phyloP scores from a whole-genome alignment of 768 basidiomycete species.

The Lentinus brumalis region DNA sequence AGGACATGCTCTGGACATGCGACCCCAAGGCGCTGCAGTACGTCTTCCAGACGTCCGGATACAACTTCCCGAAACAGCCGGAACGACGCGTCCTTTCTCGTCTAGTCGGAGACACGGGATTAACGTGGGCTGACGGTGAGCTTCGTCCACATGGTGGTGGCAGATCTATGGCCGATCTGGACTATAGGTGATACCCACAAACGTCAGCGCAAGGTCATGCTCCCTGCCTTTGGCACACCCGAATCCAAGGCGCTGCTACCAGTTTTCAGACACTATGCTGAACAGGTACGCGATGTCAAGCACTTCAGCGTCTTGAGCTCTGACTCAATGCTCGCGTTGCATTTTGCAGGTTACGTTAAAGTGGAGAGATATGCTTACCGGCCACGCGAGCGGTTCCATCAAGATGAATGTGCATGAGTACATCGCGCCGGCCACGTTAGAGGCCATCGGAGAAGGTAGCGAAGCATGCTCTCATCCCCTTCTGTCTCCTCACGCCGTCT shows the following conservation, averaged over 20 bases:
- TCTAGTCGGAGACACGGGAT: constrained; percentile 52
- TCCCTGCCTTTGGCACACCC: constrained; percentile 41
- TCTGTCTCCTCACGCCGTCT: neutral
- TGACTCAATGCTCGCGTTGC: neutral
- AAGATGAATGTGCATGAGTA: constrained; percentile 53
- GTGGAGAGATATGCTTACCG: constrained; percentile 55
- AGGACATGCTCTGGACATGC: constrained; percentile 53
- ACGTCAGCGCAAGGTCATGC: constrained; percentile 37
- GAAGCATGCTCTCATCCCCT: neutral
- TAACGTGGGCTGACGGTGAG: constrained; percentile 56
- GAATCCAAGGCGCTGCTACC: constrained; percentile 39
- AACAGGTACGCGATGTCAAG: constrained; percentile 19
- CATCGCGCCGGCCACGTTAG: constrained; percentile 40
- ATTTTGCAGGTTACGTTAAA: constrained; percentile 44
- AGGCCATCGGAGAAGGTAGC: constrained; percentile 42
- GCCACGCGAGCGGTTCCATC: constrained; percentile 39
- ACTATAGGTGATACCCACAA: constrained; percentile 28
- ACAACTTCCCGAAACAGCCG: constrained; percentile 54
- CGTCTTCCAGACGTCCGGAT: constrained; percentile 58
- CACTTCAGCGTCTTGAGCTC: neutral
- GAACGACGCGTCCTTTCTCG: constrained; percentile 52
- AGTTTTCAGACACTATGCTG: constrained; percentile 22
- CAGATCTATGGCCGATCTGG: neutral
- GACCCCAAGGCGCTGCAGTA: constrained; percentile 64
- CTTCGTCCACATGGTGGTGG: neutral